Conservation (phyloP, 176 grass and related monocot genomes). For the Lolium perenne region DNA sequence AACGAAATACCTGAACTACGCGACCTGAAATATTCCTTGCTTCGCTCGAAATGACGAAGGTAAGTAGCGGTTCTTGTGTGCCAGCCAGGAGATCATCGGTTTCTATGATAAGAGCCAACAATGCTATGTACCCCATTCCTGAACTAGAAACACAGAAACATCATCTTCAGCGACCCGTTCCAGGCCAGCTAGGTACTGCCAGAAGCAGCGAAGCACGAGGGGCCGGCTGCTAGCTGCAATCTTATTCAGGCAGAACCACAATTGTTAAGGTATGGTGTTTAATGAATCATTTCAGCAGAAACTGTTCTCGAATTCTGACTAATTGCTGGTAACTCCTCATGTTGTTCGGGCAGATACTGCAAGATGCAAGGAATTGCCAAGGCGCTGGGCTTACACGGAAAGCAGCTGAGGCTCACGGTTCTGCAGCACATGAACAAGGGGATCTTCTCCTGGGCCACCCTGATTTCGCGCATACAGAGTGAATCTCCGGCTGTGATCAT, state of each 20-base stretch:
- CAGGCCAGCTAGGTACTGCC: neutral
- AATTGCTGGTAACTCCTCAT: neutral
- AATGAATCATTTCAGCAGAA: slow-evolving; percentile 5
- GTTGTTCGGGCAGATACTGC: slow-evolving; percentile 29
- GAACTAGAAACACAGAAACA: neutral
- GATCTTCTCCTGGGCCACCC: slow-evolving; percentile 67
- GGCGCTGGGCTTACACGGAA: slow-evolving; percentile 66
- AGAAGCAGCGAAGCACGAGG: neutral
- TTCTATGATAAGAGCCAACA: slow-evolving; percentile 37
- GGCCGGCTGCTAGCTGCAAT: neutral
- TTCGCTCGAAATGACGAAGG: slow-evolving; percentile 45
- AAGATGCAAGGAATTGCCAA: slow-evolving; percentile 77
- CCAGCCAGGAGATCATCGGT: neutral
- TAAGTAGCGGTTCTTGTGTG: slow-evolving; percentile 48
- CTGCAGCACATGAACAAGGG: slow-evolving; percentile 82
- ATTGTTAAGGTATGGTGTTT: slow-evolving; percentile 19
- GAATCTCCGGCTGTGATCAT: slow-evolving; percentile 54
- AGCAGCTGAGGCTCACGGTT: slow-evolving; percentile 61
- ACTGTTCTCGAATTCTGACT: neutral
- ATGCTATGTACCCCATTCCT: neutral
- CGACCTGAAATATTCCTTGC: slow-evolving; percentile 46
- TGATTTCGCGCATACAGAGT: slow-evolving; percentile 66
- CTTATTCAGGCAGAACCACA: neutral
- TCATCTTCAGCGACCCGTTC: slow-evolving; percentile 27
- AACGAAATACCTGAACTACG: neutral